phyloP scores from a whole-genome alignment of 805 yeast genomes.

The Teunomyces aglyptinius region DNA sequence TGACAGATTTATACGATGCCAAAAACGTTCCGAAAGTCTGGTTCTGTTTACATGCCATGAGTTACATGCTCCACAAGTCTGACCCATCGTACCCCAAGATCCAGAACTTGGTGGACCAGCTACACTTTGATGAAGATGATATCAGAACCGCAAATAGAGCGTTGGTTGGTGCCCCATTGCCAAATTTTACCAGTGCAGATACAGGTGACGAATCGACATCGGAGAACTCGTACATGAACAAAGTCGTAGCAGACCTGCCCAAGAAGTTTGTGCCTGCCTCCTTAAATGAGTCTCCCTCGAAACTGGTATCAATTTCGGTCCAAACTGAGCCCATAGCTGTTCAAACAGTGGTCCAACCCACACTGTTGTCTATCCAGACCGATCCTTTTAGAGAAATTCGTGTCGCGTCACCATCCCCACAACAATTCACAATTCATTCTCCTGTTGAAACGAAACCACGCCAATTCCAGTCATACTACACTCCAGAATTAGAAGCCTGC shows the following conservation, averaged over 20 bases:
- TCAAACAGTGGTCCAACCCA: neutral
- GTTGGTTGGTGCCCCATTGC: slow-evolving; percentile 63
- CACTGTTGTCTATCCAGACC: slow-evolving; percentile 6
- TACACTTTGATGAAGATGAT: slow-evolving; percentile 67
- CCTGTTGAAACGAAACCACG: neutral
- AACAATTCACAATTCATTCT: slow-evolving; percentile 3
- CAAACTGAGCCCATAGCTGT: slow-evolving; percentile 1
- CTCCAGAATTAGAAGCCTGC: neutral
- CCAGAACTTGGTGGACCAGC: slow-evolving; percentile 57
- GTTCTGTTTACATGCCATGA: slow-evolving; percentile 86
- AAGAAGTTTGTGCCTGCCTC: slow-evolving; percentile 2
- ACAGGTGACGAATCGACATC: slow-evolving; percentile 13
- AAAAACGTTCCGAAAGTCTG: slow-evolving; percentile 92
- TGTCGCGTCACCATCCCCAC: neutral
- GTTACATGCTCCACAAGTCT: slow-evolving; percentile 64
- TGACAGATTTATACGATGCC: slow-evolving; percentile 89
- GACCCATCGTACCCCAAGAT: slow-evolving; percentile 57
- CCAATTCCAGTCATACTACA: neutral
- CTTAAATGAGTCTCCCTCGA: neutral
- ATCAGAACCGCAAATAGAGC: slow-evolving; percentile 68
- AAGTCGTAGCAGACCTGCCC: slow-evolving; percentile 12
- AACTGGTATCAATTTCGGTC: slow-evolving; percentile 5
- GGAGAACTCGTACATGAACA: slow-evolving; percentile 16
- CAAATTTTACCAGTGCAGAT: slow-evolving; percentile 61
- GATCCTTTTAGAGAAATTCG: slow-evolving; percentile 8